Percentiles rank a stretch among this genome's conserved stretches.
Evolutionary conservation across 1,284 basidiomycete species (phyloP).

Genomic region (Malassezia globosa): DNA sequence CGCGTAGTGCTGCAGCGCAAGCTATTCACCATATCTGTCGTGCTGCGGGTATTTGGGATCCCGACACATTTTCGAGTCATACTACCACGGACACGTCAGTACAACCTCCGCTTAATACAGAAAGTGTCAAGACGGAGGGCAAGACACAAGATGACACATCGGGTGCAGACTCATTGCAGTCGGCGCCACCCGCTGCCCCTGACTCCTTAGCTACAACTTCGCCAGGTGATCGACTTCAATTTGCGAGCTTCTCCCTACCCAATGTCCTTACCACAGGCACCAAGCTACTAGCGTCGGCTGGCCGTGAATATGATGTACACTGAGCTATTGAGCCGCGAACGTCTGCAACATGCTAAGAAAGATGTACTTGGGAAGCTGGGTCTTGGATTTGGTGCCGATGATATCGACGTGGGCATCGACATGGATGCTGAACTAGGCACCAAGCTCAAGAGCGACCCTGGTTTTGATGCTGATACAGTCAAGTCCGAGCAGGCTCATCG

Average conservation of each 20-base stretch:
- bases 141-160: conserved; percentile 8
- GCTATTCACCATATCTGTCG: conserved; percentile 76
- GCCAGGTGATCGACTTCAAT: conserved; percentile 10
- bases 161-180: neutral
- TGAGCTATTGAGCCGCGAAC: conserved; percentile 50
- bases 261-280: conserved; percentile 64
- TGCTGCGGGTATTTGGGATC: conserved; percentile 66
- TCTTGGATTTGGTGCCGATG: conserved; percentile 63
- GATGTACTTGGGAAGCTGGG: conserved; percentile 54
- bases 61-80: conserved; percentile 8
- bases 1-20: conserved; percentile 68
- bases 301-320: conserved; percentile 62
- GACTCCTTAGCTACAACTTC: too few species aligned
- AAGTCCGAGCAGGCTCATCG: neutral
- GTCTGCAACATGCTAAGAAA: conserved; percentile 66
- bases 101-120: conserved; percentile 17
- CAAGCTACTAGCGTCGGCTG: conserved; percentile 70
- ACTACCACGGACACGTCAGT: conserved; percentile 1
- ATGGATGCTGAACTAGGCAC: conserved; percentile 44
- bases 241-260: conserved; percentile 54
- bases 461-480: neutral
- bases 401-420: conserved; percentile 54
- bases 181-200: neutral
- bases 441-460: too few species aligned
- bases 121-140: conserved; percentile 19